phyloP scores from a whole-genome alignment of 352 stramenopile genomes.

The Globisporangium echinulatum region DNA sequence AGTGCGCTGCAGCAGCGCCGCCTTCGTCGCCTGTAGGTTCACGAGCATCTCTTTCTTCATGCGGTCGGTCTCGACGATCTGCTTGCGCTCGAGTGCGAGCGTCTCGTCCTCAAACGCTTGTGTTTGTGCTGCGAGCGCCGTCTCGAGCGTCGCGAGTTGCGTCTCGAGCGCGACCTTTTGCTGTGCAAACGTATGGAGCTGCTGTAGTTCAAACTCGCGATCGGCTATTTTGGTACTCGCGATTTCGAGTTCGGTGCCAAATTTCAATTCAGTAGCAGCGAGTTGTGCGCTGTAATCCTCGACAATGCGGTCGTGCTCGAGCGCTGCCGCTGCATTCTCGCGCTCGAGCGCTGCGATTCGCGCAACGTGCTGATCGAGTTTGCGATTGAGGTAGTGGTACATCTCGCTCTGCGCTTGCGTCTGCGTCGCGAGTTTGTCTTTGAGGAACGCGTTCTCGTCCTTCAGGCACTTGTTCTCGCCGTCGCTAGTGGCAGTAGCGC shows the following conservation, averaged over 20 bases:
- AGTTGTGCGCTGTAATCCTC: too few relatives aligned
- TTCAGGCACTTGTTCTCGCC: constrained; percentile 27
- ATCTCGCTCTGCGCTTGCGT: constrained; percentile 71
- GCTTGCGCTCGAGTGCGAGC: constrained; percentile 48
- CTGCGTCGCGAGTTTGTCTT: constrained; percentile 29
- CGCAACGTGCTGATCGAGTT: constrained; percentile 73
- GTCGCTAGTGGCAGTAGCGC: constrained; percentile 13
- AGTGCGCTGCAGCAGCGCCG: constrained; percentile 44
- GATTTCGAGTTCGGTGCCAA: constrained; percentile 13
- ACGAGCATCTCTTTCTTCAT: constrained; percentile 67
- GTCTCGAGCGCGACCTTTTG: constrained; percentile 45
- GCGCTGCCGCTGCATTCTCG: not conserved
- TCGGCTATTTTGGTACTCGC: constrained; percentile 15
- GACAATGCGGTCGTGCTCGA: too few relatives aligned
- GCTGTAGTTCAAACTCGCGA: constrained; percentile 31
- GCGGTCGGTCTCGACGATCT: constrained; percentile 55
- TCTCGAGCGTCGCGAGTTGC: constrained; percentile 28
- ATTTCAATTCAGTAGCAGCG: not conserved
- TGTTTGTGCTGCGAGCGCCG: constrained; percentile 18
- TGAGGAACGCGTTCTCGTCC: constrained; percentile 43
- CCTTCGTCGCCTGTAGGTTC: constrained; percentile 41
- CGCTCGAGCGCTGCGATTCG: constrained; percentile 51
- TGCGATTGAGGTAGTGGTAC: constrained; percentile 84
- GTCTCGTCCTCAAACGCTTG: constrained; percentile 24
- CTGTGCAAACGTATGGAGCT: constrained; percentile 46